A percentile compares a stretch with the other conserved stretches of the same genome.
Evolutionary conservation across 108 stramenopile genomes (phyloP).

Genomic region (Seminavis robusta): DNA sequence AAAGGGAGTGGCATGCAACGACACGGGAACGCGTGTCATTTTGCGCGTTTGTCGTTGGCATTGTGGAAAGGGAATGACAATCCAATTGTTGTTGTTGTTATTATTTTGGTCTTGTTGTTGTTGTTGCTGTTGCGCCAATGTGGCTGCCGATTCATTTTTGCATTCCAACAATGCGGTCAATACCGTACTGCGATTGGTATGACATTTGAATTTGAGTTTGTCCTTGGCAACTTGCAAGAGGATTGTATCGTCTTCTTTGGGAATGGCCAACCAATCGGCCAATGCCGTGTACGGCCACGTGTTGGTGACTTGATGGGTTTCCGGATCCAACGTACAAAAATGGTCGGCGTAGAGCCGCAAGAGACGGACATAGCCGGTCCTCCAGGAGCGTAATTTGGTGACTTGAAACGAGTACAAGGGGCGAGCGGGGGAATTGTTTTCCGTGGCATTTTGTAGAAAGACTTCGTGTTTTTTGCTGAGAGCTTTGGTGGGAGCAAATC

Average conservation of each 20-base stretch:
- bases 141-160: conserved; percentile 8
- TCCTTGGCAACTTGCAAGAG: conserved; percentile 38
- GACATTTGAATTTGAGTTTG: conserved; percentile 63
- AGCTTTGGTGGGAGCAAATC: conserved; percentile 38
- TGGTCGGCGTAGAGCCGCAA: conserved; percentile 43
- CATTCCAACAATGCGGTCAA: conserved; percentile 36
- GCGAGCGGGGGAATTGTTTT: background rate
- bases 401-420: conserved; percentile 47
- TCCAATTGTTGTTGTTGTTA: background rate
- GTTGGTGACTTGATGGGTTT: conserved; percentile 49
- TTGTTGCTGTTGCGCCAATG: background rate
- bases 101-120: background rate
- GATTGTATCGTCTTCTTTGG: conserved; percentile 32
- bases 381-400: conserved; percentile 51
- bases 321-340: conserved; percentile 52
- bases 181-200: conserved; percentile 30
- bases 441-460: conserved; percentile 16
- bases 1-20: conserved; percentile 38
- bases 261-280: conserved; percentile 35
- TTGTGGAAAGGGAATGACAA: background rate
- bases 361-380: conserved; percentile 58
- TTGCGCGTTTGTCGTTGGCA: conserved; percentile 41
- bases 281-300: conserved; percentile 41
- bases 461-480: conserved; percentile 46
- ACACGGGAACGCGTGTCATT: conserved; percentile 23